These are phyloP conservation scores for Neofusicoccum ribis DNA, from an alignment of 2,329 filamentous ascomycete genomes.

Conservation along the genomic window DNA sequence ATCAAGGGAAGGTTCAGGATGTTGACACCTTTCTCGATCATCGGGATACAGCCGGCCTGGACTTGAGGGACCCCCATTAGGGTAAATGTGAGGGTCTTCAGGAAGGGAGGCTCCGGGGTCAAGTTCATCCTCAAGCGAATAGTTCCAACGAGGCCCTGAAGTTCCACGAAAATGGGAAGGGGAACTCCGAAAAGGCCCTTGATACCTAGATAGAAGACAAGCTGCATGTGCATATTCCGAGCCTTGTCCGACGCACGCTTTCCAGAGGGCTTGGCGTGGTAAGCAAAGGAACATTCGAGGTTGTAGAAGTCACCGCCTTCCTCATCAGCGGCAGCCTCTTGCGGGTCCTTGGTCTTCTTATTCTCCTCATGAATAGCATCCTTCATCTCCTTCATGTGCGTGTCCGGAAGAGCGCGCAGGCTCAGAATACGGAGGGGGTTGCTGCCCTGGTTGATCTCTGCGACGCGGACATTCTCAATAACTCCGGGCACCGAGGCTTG, in stretches of 20 bases:
- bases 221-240: slow-evolving; percentile 94
- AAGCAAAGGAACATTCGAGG: slow-evolving; percentile 84
- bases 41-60: slow-evolving; percentile 83
- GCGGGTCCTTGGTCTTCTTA: slow-evolving; percentile 76
- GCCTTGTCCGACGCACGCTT: slow-evolving; percentile 75
- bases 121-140: slow-evolving; percentile 80
- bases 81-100: slow-evolving; percentile 89
- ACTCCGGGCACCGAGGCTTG: slow-evolving; percentile 87
- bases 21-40: slow-evolving; percentile 88
- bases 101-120: slow-evolving; percentile 85
- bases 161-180: slow-evolving; percentile 82
- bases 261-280: slow-evolving; percentile 78
- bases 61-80: slow-evolving; percentile 93
- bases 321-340: slow-evolving; percentile 85
- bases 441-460: slow-evolving; percentile 90
- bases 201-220: slow-evolving; percentile 90
- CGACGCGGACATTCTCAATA: slow-evolving; percentile 92
- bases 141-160: slow-evolving; percentile 88
- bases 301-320: slow-evolving; percentile 93
- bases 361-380: slow-evolving; percentile 77
- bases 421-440: slow-evolving; percentile 89
- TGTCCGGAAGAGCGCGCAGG: slow-evolving; percentile 80
- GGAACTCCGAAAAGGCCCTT: slow-evolving; percentile 88
- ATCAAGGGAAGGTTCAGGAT: slow-evolving; percentile 89
- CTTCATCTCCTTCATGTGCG: slow-evolving; percentile 78